A percentile compares a stretch with the other conserved stretches of the same genome.
These are phyloP conservation scores for Pseudogymnoascus sp. DNA, from an alignment of 2,329 filamentous ascomycete genomes.

Conservation along the genomic window DNA sequence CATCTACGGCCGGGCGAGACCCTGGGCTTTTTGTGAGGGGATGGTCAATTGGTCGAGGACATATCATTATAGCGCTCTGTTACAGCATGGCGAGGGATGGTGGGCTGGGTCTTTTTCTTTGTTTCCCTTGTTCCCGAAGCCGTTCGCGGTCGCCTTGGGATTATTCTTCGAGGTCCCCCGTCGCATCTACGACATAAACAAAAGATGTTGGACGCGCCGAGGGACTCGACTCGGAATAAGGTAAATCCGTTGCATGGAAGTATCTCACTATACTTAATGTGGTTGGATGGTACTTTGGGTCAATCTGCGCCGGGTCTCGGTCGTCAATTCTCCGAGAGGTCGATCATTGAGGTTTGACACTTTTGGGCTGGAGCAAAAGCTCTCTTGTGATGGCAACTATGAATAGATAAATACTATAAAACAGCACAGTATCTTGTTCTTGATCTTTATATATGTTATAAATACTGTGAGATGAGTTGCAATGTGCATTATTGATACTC, in stretches of 20 bases:
- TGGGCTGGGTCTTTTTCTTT: neutral
- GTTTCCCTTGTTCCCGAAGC: slow-evolving; percentile 1
- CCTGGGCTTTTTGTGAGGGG: neutral
- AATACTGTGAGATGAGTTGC: neutral
- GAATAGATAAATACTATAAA: neutral
- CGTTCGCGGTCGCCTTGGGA: neutral
- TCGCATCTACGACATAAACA: slow-evolving; percentile 5
- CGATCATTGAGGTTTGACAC: neutral
- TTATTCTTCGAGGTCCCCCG: neutral
- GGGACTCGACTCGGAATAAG: neutral
- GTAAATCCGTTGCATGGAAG: slow-evolving; percentile 6
- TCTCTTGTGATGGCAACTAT: neutral
- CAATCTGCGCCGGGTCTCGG: neutral
- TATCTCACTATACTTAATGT: slow-evolving; percentile 6
- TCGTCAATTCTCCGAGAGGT: neutral
- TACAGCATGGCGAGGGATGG: neutral
- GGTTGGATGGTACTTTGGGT: neutral
- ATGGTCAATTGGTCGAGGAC: neutral
- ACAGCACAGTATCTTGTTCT: neutral
- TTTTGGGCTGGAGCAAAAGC: neutral
- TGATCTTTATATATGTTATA: neutral
- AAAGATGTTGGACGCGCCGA: slow-evolving; percentile 5
- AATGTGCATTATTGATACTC: neutral
- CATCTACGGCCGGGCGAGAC: neutral
- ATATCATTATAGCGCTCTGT: neutral